Evolutionary conservation across 371 early-diverging fungal species (phyloP), one percentile per base, ranked within the genome.

Genomic region (Encephalitozoon hellem): DNA sequence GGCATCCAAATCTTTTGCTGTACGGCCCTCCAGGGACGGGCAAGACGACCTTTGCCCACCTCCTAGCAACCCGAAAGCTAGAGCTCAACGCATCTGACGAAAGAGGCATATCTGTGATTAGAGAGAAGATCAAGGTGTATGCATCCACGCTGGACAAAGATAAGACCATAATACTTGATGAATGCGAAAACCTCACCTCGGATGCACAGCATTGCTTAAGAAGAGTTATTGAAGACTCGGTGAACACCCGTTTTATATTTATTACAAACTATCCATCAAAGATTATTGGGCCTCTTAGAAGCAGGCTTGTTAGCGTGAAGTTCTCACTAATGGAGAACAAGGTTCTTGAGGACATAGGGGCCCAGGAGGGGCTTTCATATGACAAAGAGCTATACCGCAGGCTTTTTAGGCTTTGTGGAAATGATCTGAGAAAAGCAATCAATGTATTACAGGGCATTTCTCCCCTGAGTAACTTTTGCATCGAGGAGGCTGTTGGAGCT

Each of bases 21-120:
- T 94, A 96, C 86, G 99, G 99, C 4, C 96, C 97, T 63, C 95
- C 99, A 38, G 97, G 97, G 4, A 88, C 96, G 2, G 99, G 99
- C 79, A 99, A 99, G 86, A 97, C 99, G 0, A 92, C 94, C 0
- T 93, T 95, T 2, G 94, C 96, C 74, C 87, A 95, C 52, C 92
- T 97, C 0, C 86, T 95, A 52, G 88, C 92, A n/a, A 73, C 28
- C n/a, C 34, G 54, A 12, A 74, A 74, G 9, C 82, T 94, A 53
- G 79, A 81, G 55, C 74, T 85, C 8, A 85, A 85, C 76, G 85
- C 84, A 2, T 77, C 77, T 41, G 83, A 83, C 49, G 85, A 85
- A 39, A 41, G 85, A 75, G 85, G 83, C 55, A 85, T 85, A 43
- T 71, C 72, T 12, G 75, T 74, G 32, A 82, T 85, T 11, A 84